Evolutionary conservation across 2,329 filamentous ascomycete genomes (phyloP).

Genomic region (Septoria petroselini): DNA sequence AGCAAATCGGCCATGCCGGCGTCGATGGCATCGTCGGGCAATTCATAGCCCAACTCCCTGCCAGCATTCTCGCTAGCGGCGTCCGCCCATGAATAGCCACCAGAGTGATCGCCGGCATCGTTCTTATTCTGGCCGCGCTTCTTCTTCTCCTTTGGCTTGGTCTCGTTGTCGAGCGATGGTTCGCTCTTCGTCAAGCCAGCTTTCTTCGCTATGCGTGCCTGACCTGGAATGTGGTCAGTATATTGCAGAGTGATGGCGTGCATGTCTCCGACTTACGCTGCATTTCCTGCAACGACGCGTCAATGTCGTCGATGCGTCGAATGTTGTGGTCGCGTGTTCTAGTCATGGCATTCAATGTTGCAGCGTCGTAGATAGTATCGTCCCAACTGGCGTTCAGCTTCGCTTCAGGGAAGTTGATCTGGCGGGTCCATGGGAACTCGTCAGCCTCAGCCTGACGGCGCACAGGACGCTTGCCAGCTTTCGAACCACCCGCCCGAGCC

Average conservation of each 20-base stretch:
- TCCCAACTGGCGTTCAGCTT: conserved; percentile 33
- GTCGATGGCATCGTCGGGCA: conserved; percentile 32
- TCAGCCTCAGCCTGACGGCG: conserved; percentile 29
- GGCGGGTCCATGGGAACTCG: conserved; percentile 37
- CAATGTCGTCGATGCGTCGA: conserved; percentile 29
- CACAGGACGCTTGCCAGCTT: conserved; percentile 23
- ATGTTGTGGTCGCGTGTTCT: conserved; percentile 29
- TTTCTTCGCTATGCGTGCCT: conserved; percentile 27
- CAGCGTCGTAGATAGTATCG: conserved; percentile 31
- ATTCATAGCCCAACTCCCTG: conserved; percentile 19
- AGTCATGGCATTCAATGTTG: conserved; percentile 30
- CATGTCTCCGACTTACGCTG: conserved; percentile 28
- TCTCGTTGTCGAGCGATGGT: conserved; percentile 17
- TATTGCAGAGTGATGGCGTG: not conserved
- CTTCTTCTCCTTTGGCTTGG: conserved; percentile 27
- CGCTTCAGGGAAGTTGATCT: conserved; percentile 31
- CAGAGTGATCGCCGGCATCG: conserved; percentile 32
- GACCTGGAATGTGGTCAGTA: conserved; percentile 21
- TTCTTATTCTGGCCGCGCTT: conserved; percentile 21
- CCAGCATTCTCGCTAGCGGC: conserved; percentile 19
- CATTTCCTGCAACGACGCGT: conserved; percentile 30
- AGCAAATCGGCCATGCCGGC: conserved; percentile 30
- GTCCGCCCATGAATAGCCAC: conserved; percentile 33
- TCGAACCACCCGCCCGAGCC: conserved; percentile 6
- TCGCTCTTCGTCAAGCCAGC: conserved; percentile 10